Evolutionary conservation across 441 rosid species (phyloP), one percentile per base, ranked within the genome.

Genomic region (Biscutella laevigata): DNA sequence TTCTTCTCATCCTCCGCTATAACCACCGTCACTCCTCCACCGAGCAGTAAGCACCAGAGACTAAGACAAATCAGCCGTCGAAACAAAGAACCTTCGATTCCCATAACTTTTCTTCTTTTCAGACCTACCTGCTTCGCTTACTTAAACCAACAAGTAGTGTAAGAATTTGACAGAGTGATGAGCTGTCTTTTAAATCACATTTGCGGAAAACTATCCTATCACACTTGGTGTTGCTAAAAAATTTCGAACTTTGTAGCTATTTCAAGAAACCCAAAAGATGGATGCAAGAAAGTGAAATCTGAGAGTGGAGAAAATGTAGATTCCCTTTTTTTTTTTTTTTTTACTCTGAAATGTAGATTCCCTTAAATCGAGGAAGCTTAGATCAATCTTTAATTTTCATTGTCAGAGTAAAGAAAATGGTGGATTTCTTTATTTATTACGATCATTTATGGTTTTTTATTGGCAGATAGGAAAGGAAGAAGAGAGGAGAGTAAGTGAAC

Each of bases 171-270:
- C 14, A 54, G 35, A 41, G 56, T 57, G 40, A 57, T 51, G 59
- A 65, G 64, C 54, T 57, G 70, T 64, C 53, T n/a, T 57, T 34
- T 22, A 24, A 37, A 5, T 50, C 48, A 57, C 69, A 65, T 50
- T 64, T 57, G 40, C 3, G 11, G 38, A 56, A 56, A 56, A n/a
- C n/a, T n/a, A n/a, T n/a, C n/a, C n/a, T n/a, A 30, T 22, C 40
- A 16, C 6, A 24, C 20, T 22, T 11, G 6, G 34, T 19, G 21
- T 64, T 56, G 44, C 20, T n/a, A 13, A 17, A 48, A 64, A 56
- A 38, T 55, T 53, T 48, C 5, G 11, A 57, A 17, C 57, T n/a
- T 40, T 63, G n/a, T 26, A 41, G 2, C 53, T 48, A 41, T 40
- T 36, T 57, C 15, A 3, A 52, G 46, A 41, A 25, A 64, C 46